Evolutionary conservation across 176 grass and related monocot genomes (phyloP).

Genomic region (Cenchrus purpureus): DNA sequence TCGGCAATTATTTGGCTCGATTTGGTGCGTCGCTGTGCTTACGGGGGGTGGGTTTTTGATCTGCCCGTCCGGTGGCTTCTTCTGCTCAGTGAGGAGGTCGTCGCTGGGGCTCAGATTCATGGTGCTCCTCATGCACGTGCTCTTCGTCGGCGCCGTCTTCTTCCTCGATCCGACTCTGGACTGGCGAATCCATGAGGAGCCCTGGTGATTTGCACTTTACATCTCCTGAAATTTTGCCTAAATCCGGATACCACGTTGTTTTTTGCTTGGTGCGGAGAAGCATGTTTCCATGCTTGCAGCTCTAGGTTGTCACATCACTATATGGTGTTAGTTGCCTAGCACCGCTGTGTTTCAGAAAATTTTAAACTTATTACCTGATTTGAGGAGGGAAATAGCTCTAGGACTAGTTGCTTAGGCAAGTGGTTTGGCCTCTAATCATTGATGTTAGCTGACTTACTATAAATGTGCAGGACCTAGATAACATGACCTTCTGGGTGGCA

Average conservation of each 20-base stretch:
- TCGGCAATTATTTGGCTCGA: neutral
- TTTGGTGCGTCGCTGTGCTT: constrained; percentile 9
- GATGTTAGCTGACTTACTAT: neutral
- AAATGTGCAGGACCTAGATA: neutral
- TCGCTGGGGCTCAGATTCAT: constrained; percentile 62
- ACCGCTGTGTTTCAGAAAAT: too few species aligned
- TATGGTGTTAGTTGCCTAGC: neutral
- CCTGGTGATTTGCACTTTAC: constrained; percentile 54
- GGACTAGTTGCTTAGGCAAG: neutral
- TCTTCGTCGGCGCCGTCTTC: constrained; percentile 79
- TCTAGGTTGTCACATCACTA: neutral
- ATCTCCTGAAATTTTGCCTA: neutral
- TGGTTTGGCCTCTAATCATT: neutral
- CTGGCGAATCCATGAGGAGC: constrained; percentile 58
- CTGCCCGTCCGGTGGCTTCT: neutral
- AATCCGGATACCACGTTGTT: neutral
- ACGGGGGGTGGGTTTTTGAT: constrained; percentile 17
- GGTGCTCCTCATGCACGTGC: constrained; percentile 77
- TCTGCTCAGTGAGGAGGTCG: constrained; percentile 65
- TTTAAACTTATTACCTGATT: neutral
- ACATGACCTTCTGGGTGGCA: neutral
- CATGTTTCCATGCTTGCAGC: neutral
- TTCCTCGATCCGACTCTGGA: constrained; percentile 64
- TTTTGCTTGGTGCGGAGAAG: neutral
- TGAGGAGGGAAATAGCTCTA: neutral